Evolutionary conservation across 495 filamentous ascomycete genomes (phyloP), one percentile per base, ranked within the genome.

Genomic region (Glarea lozoyensis): DNA sequence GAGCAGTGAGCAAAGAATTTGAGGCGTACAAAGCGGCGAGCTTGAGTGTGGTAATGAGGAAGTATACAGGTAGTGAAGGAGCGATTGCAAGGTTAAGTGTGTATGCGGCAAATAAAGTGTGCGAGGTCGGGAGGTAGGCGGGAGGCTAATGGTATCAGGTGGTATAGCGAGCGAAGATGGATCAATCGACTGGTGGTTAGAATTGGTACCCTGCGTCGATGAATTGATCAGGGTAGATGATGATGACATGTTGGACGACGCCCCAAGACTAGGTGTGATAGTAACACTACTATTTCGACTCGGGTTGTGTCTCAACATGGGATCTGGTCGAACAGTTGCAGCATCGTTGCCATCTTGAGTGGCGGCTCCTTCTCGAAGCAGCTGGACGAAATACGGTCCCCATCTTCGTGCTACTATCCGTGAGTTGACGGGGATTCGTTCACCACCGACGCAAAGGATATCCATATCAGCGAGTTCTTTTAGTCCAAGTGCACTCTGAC

Each of bases 391-490:
- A 54, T 90, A 97, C 2, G 86, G 86, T 0, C 92, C 92, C 92
- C 92, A 98, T 46, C 92, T 70, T 20, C 86, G 75, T 13, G 86
- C 81, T 1, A 96, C 69, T 10, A 98, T 72, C 30, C 87, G 76
- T 11, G 89, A 95, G 60, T 94, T 97, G 42, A 96, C 86, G 0
- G 93, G 86, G 46, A 97, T 85, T 2, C 87, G 76, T 57, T 97
- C 92, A 21, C 90, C 89, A 3, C 81, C 81, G 24, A 95, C 77
- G 23, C 88, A 87, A 18, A 97, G 66, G 29, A 98, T 79, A 55
- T 97, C 92, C 92, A 98, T 97, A 48, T 98, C 92, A n/a, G 88
- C 76, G 50, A 98, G 66, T 56, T 96, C 92, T 16, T 80, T 76
- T 53, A 94, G 63, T 10, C 69, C 73, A 32, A 94, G 69, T 0